Evolutionary conservation across 768 basidiomycete species (phyloP), one percentile per base, ranked within the genome.

Genomic region (Termitomyces sp.): DNA sequence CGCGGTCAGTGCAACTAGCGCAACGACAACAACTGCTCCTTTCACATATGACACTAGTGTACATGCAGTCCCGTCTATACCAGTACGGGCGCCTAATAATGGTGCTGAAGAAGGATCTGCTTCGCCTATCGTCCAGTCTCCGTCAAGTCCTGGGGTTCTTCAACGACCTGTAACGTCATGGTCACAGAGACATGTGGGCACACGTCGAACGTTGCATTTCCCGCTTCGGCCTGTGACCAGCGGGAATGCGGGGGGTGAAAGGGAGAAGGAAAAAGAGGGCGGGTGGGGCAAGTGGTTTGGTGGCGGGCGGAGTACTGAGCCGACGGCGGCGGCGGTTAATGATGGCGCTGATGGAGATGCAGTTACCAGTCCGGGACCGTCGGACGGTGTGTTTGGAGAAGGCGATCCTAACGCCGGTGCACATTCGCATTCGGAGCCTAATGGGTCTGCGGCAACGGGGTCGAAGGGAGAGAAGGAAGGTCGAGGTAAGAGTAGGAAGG

Each of bases 391-490:
- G 13, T 26, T 38, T 18, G 46, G 46, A 26, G 58, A 59, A 30
- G 47, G 36, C 18, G 58, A 50, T 16, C 36, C 54, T 13, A 54
- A 54, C 43, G 63, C 64, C 30, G 59, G 61, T 57, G 60, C 68
- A 56, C 35, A 69, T 66, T 20, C 55, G 70, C 68, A 55, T 57
- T 58, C 47, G 28, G 48, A 20, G 32, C 41, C 30, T 12, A 50
- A 40, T 50, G 60, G 56, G 33, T 28, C 20, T 4, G 5, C 7
- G n/a, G 32, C 20, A 49, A 10, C 10, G 16, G 57, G 43, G 35
- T 28, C n/a, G 41, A 51, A 46, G 30, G 58, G 55, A 52, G 58
- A 57, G 28, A 76, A 75, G 66, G 76, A 74, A 20, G 46, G 23
- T 3, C 38, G 38, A 32, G 28, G n/a, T 10, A 57, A 50, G 47